Evolutionary conservation across 2,329 filamentous ascomycete genomes (phyloP).

Genomic region (Lanzia echinophila): DNA sequence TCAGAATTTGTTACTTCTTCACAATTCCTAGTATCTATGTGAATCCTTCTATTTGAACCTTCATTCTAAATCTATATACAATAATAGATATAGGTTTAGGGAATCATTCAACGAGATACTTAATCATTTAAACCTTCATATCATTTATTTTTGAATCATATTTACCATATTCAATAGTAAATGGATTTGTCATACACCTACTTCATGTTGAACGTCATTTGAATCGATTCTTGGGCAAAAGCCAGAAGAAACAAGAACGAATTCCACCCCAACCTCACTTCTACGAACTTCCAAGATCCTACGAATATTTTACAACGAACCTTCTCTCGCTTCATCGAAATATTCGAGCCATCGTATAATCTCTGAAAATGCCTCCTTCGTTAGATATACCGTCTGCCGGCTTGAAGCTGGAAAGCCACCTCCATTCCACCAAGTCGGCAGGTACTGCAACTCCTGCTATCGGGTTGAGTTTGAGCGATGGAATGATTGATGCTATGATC

Average conservation of each 20-base stretch:
- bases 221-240: not conserved
- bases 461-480: slow-evolving; percentile 50
- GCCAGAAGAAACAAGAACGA: not conserved
- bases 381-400: slow-evolving; percentile 6
- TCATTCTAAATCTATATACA: not conserved
- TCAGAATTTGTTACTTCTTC: no score
- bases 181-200: slow-evolving; percentile 5
- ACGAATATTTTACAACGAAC: not conserved
- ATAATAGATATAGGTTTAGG: not conserved
- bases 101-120: not conserved
- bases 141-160: not conserved
- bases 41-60: not conserved
- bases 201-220: slow-evolving; percentile 10
- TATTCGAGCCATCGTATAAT: not conserved
- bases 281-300: not conserved
- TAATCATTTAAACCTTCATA: not conserved
- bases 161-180: not conserved
- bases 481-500: slow-evolving; percentile 56
- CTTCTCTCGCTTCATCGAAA: not conserved
- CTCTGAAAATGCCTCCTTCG: slow-evolving; percentile 5
- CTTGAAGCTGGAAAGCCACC: slow-evolving; percentile 7
- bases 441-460: slow-evolving; percentile 25
- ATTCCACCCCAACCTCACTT: not conserved
- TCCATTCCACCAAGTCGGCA: slow-evolving; percentile 5
- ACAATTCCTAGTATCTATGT: no score